phyloP scores from a whole-genome alignment of 345 rosid species.

The Aquilaria malaccensis region DNA sequence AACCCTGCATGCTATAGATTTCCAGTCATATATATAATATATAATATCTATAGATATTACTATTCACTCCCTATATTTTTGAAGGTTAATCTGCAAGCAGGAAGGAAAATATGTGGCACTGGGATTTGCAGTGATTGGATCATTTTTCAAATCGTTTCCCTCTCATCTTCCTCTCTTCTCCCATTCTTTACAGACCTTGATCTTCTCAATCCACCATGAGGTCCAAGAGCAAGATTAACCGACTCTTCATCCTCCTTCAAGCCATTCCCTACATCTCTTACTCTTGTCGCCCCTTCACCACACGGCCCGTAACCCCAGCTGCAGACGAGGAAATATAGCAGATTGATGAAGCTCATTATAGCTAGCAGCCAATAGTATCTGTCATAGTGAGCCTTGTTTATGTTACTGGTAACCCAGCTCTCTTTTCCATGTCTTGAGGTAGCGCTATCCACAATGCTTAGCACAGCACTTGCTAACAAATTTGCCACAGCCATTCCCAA shows the following conservation, averaged over 20 bases:
- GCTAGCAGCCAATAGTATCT: slow-evolving; percentile 72
- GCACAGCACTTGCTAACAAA: slow-evolving; percentile 50
- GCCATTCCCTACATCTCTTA: slow-evolving; percentile 28
- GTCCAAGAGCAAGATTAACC: slow-evolving; percentile 8
- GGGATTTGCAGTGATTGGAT: no score
- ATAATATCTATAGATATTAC: no score
- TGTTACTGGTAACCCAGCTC: slow-evolving; percentile 67
- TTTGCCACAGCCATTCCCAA: slow-evolving; percentile 61
- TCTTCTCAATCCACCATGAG: slow-evolving; percentile 16
- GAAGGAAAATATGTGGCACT: no score
- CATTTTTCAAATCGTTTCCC: no score
- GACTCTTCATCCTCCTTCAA: slow-evolving; percentile 30
- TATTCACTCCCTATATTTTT: no score
- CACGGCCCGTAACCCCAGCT: slow-evolving; percentile 75
- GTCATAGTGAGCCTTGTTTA: slow-evolving; percentile 69
- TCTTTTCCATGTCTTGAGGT: slow-evolving; percentile 39
- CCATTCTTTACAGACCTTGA: background rate
- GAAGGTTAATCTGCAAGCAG: no score
- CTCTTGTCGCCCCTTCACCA: slow-evolving; percentile 24
- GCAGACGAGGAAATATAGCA: slow-evolving; percentile 54
- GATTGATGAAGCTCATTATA: slow-evolving; percentile 42
- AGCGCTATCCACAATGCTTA: slow-evolving; percentile 25
- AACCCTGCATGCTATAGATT: no score
- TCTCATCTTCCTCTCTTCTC: no score
- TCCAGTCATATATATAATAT: no score